These are phyloP conservation scores for Pseudogymnoascus sp. DNA, from an alignment of 2,329 filamentous ascomycete genomes.

Conservation along the genomic window DNA sequence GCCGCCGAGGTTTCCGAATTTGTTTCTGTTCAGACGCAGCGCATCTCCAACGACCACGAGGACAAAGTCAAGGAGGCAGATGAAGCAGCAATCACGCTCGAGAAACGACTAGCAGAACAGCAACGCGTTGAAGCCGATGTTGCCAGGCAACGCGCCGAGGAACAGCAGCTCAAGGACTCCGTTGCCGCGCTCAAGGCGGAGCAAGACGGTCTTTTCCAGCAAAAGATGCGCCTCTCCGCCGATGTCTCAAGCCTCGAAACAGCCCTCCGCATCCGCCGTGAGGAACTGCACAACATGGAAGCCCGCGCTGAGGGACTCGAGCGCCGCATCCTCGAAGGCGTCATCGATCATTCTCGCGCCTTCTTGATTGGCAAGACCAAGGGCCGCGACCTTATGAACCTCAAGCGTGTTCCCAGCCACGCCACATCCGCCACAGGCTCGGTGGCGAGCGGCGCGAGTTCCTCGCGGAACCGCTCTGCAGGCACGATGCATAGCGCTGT, in stretches of 20 bases:
- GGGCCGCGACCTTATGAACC: slow-evolving; percentile 40
- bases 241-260: slow-evolving; percentile 90
- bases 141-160: slow-evolving; percentile 46
- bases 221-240: slow-evolving; percentile 72
- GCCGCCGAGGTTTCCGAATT: slow-evolving; percentile 80
- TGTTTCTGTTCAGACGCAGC: slow-evolving; percentile 65
- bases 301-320: slow-evolving; percentile 79
- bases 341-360: slow-evolving; percentile 91
- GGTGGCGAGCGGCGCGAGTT: slow-evolving; percentile 33
- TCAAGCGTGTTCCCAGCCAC: slow-evolving; percentile 43
- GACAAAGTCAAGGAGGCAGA: slow-evolving; percentile 71
- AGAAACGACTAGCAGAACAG: slow-evolving; percentile 62
- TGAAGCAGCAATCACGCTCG: slow-evolving; percentile 71
- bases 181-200: slow-evolving; percentile 46
- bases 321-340: slow-evolving; percentile 84
- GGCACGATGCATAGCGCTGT: slow-evolving; percentile 36
- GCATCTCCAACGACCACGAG: slow-evolving; percentile 69
- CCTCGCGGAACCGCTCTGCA: slow-evolving; percentile 21
- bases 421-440: slow-evolving; percentile 33
- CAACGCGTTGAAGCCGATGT: slow-evolving; percentile 51
- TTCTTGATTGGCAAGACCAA: slow-evolving; percentile 67
- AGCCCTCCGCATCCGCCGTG: slow-evolving; percentile 76
- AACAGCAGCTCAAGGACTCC: slow-evolving; percentile 52
- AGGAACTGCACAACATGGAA: slow-evolving; percentile 90
- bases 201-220: slow-evolving; percentile 65